Percentiles rank a stretch among this genome's conserved stretches.
These are phyloP conservation scores for Solanum appendiculatum DNA, from an alignment of 257 asterid genomes.

Conservation along the genomic window DNA sequence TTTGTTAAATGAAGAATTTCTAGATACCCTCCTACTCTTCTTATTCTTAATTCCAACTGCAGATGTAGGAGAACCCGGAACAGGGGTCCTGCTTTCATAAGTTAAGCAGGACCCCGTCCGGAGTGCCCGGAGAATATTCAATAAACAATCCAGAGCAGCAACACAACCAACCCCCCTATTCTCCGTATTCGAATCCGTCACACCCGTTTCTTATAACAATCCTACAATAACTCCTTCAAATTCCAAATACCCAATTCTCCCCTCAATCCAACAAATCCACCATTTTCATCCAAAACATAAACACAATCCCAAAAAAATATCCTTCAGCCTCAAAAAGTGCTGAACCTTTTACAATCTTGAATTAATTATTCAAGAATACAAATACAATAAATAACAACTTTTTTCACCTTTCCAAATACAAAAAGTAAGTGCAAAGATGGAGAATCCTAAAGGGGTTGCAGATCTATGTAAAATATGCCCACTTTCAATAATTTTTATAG, in stretches of 20 bases:
- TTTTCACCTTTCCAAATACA: background rate
- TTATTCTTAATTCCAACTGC: slow-evolving; percentile 28
- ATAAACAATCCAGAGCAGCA: slow-evolving; percentile 87
- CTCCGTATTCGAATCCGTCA: slow-evolving; percentile 62
- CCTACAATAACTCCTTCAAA: background rate
- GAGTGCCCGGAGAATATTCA: slow-evolving; percentile 83
- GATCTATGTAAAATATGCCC: background rate
- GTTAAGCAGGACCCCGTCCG: slow-evolving; percentile 98
- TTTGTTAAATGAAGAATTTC: slow-evolving; percentile 54
- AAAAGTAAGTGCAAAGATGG: background rate
- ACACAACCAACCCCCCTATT: slow-evolving; percentile 33
- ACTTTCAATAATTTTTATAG: background rate
- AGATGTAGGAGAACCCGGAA: slow-evolving; percentile 51
- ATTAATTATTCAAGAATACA: background rate
- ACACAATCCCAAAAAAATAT: background rate
- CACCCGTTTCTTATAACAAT: slow-evolving; percentile 5
- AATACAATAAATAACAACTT: background rate
- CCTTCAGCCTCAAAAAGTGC: background rate
- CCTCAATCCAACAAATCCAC: background rate
- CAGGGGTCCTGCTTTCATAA: slow-evolving; percentile 77
- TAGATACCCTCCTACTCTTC: slow-evolving; percentile 44
- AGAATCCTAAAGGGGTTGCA: background rate
- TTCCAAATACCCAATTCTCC: background rate
- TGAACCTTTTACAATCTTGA: background rate
- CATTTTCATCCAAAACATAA: background rate